phyloP scores from a whole-genome alignment of 1,284 basidiomycete species.

The Cutaneotrichosporon sp. region DNA sequence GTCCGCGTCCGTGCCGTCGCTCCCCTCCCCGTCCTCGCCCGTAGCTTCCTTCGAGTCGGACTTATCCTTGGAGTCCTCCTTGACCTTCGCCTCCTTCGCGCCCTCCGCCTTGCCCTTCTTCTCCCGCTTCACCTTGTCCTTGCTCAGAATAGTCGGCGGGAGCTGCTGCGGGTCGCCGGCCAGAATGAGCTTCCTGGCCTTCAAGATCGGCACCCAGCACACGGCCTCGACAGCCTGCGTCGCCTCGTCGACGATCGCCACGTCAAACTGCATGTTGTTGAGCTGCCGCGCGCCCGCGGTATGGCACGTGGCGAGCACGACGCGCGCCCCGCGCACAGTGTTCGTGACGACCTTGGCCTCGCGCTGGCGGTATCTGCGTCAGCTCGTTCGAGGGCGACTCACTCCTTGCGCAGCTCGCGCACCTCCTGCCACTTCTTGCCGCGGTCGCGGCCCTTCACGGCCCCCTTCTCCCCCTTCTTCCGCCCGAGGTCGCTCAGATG shows the following conservation, averaged over 20 bases:
- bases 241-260: conserved; percentile 92
- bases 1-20: not conserved
- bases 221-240: conserved; percentile 96
- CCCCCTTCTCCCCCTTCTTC: conserved; percentile 72
- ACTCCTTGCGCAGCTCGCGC: conserved; percentile 87
- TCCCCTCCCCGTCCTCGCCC: not conserved
- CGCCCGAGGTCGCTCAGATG: conserved; percentile 68
- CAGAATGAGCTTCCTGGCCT: conserved; percentile 77
- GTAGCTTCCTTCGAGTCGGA: not conserved
- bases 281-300: conserved; percentile 80
- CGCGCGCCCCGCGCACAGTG: conserved; percentile 75
- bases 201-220: conserved; percentile 94
- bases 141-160: conserved; percentile 84
- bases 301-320: conserved; percentile 92
- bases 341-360: conserved; percentile 78
- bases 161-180: conserved; percentile 90
- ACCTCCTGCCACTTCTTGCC: conserved; percentile 91
- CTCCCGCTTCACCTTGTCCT: conserved; percentile 24
- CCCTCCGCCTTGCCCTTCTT: conserved; percentile 13
- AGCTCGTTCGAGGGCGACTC: conserved; percentile 31
- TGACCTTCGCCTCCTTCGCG: not conserved
- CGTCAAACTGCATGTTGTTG: conserved; percentile 75
- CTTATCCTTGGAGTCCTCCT: too few relatives aligned
- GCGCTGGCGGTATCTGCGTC: conserved; percentile 73
- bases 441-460: conserved; percentile 64